Conservation (phyloP, 768 basidiomycete genomes). For the Russula brevipes region DNA sequence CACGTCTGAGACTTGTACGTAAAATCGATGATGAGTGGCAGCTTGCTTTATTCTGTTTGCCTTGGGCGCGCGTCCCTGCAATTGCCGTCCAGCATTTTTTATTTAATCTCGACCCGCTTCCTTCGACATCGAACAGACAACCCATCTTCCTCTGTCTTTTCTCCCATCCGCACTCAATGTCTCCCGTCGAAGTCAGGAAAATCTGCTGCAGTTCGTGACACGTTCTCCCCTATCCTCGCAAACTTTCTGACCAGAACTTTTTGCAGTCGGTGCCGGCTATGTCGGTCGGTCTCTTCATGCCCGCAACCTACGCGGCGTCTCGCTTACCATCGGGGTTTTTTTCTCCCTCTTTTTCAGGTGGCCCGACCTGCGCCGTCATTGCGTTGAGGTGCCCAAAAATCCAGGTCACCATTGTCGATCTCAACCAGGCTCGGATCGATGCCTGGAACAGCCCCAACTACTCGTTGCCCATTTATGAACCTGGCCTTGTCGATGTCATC, state of each 20-base stretch:
- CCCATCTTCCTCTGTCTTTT: conserved; percentile 19
- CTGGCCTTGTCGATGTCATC: conserved; percentile 90
- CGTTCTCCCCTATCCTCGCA: conserved; percentile 8
- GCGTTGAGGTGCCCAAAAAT: conserved; percentile 91
- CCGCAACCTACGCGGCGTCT: neutral
- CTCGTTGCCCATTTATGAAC: conserved; percentile 93
- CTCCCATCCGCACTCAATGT: conserved; percentile 34
- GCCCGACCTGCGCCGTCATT: conserved; percentile 93
- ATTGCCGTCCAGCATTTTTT: neutral
- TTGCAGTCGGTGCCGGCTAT: conserved; percentile 81
- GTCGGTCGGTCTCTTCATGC: conserved; percentile 56
- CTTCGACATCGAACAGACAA: neutral
- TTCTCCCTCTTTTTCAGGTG: conserved; percentile 47
- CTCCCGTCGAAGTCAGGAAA: conserved; percentile 61
- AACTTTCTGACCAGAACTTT: conserved; percentile 19
- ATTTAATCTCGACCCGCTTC: neutral
- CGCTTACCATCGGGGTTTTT: neutral
- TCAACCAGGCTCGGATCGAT: conserved; percentile 90
- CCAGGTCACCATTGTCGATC: conserved; percentile 94
- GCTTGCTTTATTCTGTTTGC: too few relatives aligned
- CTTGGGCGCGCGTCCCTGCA: conserved; percentile 21
- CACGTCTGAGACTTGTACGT: too few relatives aligned
- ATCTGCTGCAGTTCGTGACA: conserved; percentile 80
- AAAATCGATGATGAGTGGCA: too few relatives aligned
- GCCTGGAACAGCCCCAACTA: conserved; percentile 93